Percentiles rank a stretch among this genome's conserved stretches.
phyloP scores from a whole-genome alignment of 345 rosid species.

The Salix exigua region DNA sequence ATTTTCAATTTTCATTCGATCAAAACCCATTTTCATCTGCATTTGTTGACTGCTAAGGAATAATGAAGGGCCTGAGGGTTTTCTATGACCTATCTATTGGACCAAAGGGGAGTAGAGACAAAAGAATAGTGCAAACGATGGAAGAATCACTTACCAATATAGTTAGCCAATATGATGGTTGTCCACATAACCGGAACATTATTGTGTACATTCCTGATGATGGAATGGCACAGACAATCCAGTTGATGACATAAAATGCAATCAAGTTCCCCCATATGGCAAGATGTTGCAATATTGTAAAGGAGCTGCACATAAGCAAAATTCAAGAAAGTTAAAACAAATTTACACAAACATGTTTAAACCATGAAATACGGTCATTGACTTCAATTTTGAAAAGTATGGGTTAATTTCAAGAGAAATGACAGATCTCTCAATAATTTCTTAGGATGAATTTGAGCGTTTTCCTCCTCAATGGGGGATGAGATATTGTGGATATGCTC shows the following conservation, averaged over 20 bases:
- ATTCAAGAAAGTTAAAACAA: neutral
- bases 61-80: neutral
- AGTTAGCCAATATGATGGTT: slow-evolving; percentile 89
- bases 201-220: slow-evolving; percentile 88
- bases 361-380: neutral
- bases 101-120: neutral
- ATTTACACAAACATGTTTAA: neutral
- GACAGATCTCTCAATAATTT: neutral
- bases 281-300: slow-evolving; percentile 75
- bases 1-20: neutral
- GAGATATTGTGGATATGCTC: neutral
- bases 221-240: slow-evolving; percentile 79
- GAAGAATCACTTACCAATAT: slow-evolving; percentile 55
- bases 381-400: neutral
- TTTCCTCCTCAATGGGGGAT: neutral
- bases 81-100: neutral
- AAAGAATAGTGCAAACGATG: neutral
- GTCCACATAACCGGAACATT: slow-evolving; percentile 84
- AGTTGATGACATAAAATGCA: slow-evolving; percentile 76
- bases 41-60: neutral
- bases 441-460: neutral
- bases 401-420: neutral
- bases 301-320: slow-evolving; percentile 60
- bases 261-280: slow-evolving; percentile 92
- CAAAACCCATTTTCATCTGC: neutral